Conservation (phyloP, 805 yeast species). For the Metschnikowia kunwiensis region DNA sequence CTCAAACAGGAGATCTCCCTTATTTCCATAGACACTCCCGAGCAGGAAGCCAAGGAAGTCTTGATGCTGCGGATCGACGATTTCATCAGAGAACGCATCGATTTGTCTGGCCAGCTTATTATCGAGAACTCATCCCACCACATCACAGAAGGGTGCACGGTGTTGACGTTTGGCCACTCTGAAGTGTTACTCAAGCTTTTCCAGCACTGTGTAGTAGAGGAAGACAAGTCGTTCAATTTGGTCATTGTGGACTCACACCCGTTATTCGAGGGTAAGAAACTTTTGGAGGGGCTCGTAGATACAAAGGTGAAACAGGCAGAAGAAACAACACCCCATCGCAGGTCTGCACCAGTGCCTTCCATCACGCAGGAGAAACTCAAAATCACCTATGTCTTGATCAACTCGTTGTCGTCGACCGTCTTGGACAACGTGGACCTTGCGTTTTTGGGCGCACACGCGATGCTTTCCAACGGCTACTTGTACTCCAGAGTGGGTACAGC, state of each 20-base stretch:
- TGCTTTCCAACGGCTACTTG: slow-evolving; percentile 90
- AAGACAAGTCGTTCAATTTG: slow-evolving; percentile 67
- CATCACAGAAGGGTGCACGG: slow-evolving; percentile 70
- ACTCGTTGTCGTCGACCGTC: slow-evolving; percentile 69
- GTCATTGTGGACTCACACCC: slow-evolving; percentile 93
- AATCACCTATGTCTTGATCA: slow-evolving; percentile 74
- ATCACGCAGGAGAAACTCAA: slow-evolving; percentile 56
- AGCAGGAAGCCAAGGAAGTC: slow-evolving; percentile 61
- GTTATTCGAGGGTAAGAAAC: slow-evolving; percentile 82
- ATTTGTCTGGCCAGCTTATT: slow-evolving; percentile 77
- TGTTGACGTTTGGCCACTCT: slow-evolving; percentile 86
- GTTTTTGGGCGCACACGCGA: slow-evolving; percentile 94
- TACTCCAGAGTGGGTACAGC: slow-evolving; percentile 96
- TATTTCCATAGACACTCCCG: slow-evolving; percentile 69
- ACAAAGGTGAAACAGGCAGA: slow-evolving; percentile 23
- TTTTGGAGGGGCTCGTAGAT: slow-evolving; percentile 61
- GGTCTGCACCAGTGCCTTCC: slow-evolving; percentile 16
- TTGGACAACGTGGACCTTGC: slow-evolving; percentile 87
- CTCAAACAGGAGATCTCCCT: slow-evolving; percentile 88
- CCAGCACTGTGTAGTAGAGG: slow-evolving; percentile 57
- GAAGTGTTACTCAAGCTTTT: slow-evolving; percentile 76
- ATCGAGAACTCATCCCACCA: slow-evolving; percentile 76
- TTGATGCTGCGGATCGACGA: slow-evolving; percentile 69
- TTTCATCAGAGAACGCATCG: slow-evolving; percentile 81
- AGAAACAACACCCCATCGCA: slow-evolving; percentile 17